Evolutionary conservation across 176 grass and related monocot species (phyloP).

Genomic region (Oropetium thomaeum): DNA sequence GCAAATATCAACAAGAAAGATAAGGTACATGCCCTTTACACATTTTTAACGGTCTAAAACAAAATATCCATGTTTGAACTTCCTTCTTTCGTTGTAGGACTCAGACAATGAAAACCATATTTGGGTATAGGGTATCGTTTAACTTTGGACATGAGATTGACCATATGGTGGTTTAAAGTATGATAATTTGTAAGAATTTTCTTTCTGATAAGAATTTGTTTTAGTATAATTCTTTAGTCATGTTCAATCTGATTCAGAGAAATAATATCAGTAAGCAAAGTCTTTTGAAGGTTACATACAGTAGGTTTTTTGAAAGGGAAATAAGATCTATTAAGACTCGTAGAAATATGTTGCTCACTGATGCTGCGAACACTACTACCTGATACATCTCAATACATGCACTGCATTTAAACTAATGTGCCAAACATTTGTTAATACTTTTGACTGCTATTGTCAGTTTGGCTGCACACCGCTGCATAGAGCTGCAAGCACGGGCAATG

Average conservation of each 20-base stretch:
- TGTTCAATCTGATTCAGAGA: background rate
- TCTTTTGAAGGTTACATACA: background rate
- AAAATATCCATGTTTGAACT: background rate
- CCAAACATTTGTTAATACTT: slow-evolving; percentile 2
- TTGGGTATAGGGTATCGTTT: background rate
- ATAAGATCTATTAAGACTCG: background rate
- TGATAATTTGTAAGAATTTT: background rate
- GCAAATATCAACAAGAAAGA: slow-evolving; percentile 94
- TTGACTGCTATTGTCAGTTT: slow-evolving; percentile 44
- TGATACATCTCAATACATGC: slow-evolving; percentile 6
- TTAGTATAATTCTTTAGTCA: background rate
- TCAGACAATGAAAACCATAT: background rate
- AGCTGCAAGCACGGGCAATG: slow-evolving; percentile 83
- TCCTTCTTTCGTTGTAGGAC: background rate
- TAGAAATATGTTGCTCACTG: background rate
- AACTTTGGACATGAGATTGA: background rate
- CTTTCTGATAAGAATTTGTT: background rate
- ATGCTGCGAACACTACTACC: background rate
- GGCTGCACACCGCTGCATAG: slow-evolving; percentile 92
- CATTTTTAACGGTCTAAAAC: slow-evolving; percentile 17
- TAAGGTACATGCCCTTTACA: slow-evolving; percentile 46
- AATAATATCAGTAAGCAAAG: background rate
- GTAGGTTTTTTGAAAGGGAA: background rate
- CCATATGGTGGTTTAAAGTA: background rate
- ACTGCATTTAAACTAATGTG: background rate